A percentile compares a stretch with the other conserved stretches of the same genome.
phyloP scores from a whole-genome alignment of 495 filamentous ascomycete genomes.

The Parachaetomium inaequale region DNA sequence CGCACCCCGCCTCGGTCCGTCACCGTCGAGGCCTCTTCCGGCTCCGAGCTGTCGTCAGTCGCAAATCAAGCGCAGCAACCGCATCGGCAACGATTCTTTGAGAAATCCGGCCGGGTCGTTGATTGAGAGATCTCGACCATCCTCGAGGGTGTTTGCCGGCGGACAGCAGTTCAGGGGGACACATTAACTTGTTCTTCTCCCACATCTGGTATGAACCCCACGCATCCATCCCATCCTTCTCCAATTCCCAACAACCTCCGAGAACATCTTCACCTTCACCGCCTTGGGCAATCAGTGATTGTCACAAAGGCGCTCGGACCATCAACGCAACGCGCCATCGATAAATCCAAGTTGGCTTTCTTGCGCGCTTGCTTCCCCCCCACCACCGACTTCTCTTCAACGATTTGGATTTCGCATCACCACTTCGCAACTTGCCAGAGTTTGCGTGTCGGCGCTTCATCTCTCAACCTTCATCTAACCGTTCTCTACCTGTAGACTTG shows the following conservation, averaged over 20 bases:
- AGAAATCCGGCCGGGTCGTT: slow-evolving; percentile 20
- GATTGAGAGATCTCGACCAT: slow-evolving; percentile 38
- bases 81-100: slow-evolving; percentile 9
- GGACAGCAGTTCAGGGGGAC: slow-evolving; percentile 67
- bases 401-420: neutral
- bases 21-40: slow-evolving; percentile 15
- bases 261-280: slow-evolving; percentile 13
- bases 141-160: slow-evolving; percentile 25
- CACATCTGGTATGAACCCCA: slow-evolving; percentile 62
- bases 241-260: neutral
- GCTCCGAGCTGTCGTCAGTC: slow-evolving; percentile 5
- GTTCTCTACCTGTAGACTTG: slow-evolving; percentile 17
- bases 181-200: slow-evolving; percentile 99
- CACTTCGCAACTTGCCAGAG: neutral
- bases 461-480: slow-evolving; percentile 14
- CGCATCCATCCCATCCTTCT: slow-evolving; percentile 1
- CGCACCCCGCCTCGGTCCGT: slow-evolving; percentile 8
- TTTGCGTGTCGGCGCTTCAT: neutral
- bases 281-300: neutral
- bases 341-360: neutral
- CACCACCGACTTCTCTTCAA: slow-evolving; percentile 9
- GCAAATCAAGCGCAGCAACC: slow-evolving; percentile 3
- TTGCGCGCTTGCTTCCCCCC: neutral
- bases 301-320: neutral
- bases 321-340: neutral